Evolutionary conservation across 768 basidiomycete genomes (phyloP).

Genomic region (Russula vinacea): DNA sequence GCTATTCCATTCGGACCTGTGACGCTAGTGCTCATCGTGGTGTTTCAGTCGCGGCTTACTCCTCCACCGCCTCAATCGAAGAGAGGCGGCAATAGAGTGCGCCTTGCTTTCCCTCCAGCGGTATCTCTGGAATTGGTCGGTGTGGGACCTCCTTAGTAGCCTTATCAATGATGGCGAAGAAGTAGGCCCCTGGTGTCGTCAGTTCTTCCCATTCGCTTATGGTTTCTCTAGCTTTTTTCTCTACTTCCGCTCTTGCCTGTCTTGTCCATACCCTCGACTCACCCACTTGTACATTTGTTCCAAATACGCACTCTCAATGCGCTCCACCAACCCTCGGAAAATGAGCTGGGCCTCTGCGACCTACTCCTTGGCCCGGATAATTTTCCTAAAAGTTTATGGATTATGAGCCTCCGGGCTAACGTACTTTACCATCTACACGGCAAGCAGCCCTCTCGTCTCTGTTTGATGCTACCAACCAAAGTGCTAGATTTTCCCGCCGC

Average conservation of each 20-base stretch:
- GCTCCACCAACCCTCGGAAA: slow-evolving; percentile 83
- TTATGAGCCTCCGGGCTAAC: slow-evolving; percentile 82
- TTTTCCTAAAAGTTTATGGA: slow-evolving; percentile 81
- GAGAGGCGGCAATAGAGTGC: slow-evolving; percentile 83
- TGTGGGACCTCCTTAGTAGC: slow-evolving; percentile 24
- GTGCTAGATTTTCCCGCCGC: slow-evolving; percentile 81
- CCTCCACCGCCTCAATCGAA: slow-evolving; percentile 70
- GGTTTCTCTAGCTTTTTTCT: slow-evolving; percentile 40
- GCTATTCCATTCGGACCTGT: background rate
- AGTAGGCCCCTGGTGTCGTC: slow-evolving; percentile 8
- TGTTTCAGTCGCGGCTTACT: slow-evolving; percentile 73
- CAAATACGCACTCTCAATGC: slow-evolving; percentile 88
- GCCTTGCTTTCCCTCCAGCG: slow-evolving; percentile 54
- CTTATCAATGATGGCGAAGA: slow-evolving; percentile 30
- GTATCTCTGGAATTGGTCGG: slow-evolving; percentile 31
- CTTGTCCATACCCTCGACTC: slow-evolving; percentile 50
- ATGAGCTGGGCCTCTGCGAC: slow-evolving; percentile 78
- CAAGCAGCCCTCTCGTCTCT: slow-evolving; percentile 38
- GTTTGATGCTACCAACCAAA: slow-evolving; percentile 10
- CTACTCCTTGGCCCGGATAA: slow-evolving; percentile 64
- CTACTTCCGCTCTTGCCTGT: slow-evolving; percentile 47
- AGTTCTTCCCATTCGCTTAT: slow-evolving; percentile 1
- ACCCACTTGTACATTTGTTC: slow-evolving; percentile 66
- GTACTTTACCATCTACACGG: slow-evolving; percentile 90
- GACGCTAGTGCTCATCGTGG: slow-evolving; percentile 12